Evolutionary conservation across 495 filamentous ascomycete species (phyloP).

Genomic region (Penicillium steckii): DNA sequence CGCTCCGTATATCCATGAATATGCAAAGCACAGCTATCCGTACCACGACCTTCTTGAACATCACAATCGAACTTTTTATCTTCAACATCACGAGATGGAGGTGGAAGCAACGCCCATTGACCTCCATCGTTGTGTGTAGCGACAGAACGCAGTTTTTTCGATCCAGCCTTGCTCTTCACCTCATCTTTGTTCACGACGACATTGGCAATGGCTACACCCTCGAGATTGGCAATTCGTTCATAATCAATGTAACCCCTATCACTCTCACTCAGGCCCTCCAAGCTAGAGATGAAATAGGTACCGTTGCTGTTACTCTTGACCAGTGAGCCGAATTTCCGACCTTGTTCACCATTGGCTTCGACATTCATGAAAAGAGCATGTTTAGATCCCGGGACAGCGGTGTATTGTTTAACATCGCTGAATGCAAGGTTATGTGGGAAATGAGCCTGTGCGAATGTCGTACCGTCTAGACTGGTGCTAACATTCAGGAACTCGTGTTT

Average conservation of each 20-base stretch:
- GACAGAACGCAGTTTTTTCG: constrained; percentile 80
- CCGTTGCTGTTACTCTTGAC: constrained; percentile 98
- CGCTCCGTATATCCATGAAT: constrained; percentile 95
- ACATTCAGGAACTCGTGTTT: constrained; percentile 69
- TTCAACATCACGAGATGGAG: constrained; percentile 66
- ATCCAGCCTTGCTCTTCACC: constrained; percentile 55
- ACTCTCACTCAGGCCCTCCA: constrained; percentile 75
- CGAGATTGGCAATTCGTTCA: constrained; percentile 88
- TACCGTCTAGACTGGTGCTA: constrained; percentile 79
- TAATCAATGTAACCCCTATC: constrained; percentile 81
- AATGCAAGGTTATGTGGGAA: constrained; percentile 65
- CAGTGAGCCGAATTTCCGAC: constrained; percentile 74
- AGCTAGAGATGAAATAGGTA: constrained; percentile 84
- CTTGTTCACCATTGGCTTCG: constrained; percentile 59
- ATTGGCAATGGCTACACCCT: constrained; percentile 87
- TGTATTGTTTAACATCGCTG: constrained; percentile 77
- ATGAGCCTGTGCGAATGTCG: constrained; percentile 73
- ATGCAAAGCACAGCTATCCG: constrained; percentile 77
- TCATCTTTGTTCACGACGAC: constrained; percentile 70
- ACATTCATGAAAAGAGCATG: constrained; percentile 93
- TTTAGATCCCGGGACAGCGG: constrained; percentile 87
- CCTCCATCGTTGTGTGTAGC: constrained; percentile 97
- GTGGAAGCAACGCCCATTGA: constrained; percentile 72
- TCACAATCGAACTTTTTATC: constrained; percentile 69
- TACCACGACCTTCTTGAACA: constrained; percentile 41